Percentiles rank a stretch among this genome's conserved stretches.
Conservation (phyloP, 805 yeast genomes). For the Jamesozyma gamospora region DNA sequence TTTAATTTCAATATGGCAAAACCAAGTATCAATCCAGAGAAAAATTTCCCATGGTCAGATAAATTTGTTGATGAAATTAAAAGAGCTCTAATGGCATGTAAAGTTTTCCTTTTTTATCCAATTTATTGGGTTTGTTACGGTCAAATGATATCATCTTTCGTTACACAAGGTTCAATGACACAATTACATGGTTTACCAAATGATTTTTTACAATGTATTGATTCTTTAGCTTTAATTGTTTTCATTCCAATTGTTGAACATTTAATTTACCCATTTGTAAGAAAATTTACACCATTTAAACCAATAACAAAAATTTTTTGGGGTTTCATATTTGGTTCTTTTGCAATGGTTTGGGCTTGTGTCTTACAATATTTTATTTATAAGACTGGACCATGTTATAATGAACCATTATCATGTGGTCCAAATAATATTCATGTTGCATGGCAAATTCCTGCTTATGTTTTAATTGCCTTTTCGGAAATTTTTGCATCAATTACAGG, state of each 20-base stretch:
- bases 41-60: slow-evolving; percentile 50
- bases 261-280: slow-evolving; percentile 44
- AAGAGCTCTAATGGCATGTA: slow-evolving; percentile 59
- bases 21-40: slow-evolving; percentile 44
- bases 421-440: slow-evolving; percentile 48
- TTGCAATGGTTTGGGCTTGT: slow-evolving; percentile 67
- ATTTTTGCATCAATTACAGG: slow-evolving; percentile 76
- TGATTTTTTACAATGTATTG: slow-evolving; percentile 66
- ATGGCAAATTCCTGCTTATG: slow-evolving; percentile 55
- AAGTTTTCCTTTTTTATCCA: slow-evolving; percentile 61
- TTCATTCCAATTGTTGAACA: slow-evolving; percentile 65
- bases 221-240: slow-evolving; percentile 66
- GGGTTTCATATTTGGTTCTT: slow-evolving; percentile 58
- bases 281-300: slow-evolving; percentile 43
- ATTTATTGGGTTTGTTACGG: slow-evolving; percentile 67
- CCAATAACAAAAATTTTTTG: slow-evolving; percentile 63
- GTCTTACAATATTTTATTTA: slow-evolving; percentile 64
- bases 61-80: slow-evolving; percentile 63
- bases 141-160: slow-evolving; percentile 64
- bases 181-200: slow-evolving; percentile 70
- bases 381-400: slow-evolving; percentile 64
- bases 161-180: slow-evolving; percentile 67
- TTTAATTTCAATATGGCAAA: slow-evolving; percentile 46
- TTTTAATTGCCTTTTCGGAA: slow-evolving; percentile 64
- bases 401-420: slow-evolving; percentile 40